Evolutionary conservation across 345 rosid species (phyloP), one percentile per base, ranked within the genome.

Genomic region (Bruguiera parviflora): DNA sequence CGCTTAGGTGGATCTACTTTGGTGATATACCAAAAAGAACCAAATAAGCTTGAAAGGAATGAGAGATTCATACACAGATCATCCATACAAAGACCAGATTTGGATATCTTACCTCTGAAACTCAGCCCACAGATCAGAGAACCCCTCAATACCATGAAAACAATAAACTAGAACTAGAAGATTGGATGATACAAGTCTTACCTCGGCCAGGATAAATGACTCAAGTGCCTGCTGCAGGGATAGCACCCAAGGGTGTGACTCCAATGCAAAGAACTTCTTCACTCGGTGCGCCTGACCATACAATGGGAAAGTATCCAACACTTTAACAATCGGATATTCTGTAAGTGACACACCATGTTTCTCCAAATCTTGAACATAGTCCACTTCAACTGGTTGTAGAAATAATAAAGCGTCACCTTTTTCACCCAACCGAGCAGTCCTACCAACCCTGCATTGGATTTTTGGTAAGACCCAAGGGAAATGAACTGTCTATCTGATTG

Each of bases 361-460:
- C 85, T 87, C 88, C 27, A 95, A 81, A 64, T 88, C 97, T 49
- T 84, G 80, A 29, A 92, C 75, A 80, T 92, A 95, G 79, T 92
- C 99, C 52, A 78, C 74, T 77, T 92, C 99, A 19, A 87, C 71
- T 0, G 99, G 97, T 73, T 95, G 97, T 67, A 95, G 82, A 87
- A 95, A 95, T 52, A 92, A 68, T 66, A 90, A 73, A 1, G 97
- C 85, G 65, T 95, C 96, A 70, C 99, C 97, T 78, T 83, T 86
- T 85, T 90, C 92, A 66, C 96, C 97, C 71, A 95, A 77, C 67
- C 97, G 89, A 74, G 99, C 97, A 52, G 97, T 95, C 74, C 97
- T 84, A 71, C 99, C 99, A 53, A 95, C 99, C 84, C 97, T 95
- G 86, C 84, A 81, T 62, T 43, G 49, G 49, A 75, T 66, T 58